Evolutionary conservation across 2,329 filamentous ascomycete genomes (phyloP).

Genomic region (Aspergillus melleus): DNA sequence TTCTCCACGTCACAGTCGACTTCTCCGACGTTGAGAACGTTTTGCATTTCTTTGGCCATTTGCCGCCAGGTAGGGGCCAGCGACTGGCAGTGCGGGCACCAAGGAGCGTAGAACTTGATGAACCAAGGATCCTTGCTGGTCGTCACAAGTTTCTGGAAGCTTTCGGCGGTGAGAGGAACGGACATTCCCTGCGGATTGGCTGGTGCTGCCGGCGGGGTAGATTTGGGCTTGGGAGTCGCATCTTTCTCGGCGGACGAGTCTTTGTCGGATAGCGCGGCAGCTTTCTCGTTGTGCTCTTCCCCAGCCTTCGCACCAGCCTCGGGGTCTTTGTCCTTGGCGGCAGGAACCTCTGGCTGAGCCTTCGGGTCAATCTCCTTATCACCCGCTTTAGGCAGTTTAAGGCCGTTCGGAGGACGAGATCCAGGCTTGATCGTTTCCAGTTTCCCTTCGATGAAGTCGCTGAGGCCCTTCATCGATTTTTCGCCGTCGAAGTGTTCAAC

Average conservation of each 20-base stretch:
- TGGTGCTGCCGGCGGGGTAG: constrained; percentile 53
- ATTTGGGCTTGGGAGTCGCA: constrained; percentile 46
- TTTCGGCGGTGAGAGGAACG: constrained; percentile 74
- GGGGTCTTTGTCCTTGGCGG: constrained; percentile 45
- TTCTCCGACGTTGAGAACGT: constrained; percentile 86
- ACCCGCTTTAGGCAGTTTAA: constrained; percentile 71
- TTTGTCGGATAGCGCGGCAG: constrained; percentile 25
- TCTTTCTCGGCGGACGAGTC: constrained; percentile 33
- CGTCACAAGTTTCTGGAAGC: constrained; percentile 81
- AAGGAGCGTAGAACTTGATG: constrained; percentile 97
- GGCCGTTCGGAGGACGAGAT: constrained; percentile 66
- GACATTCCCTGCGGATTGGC: constrained; percentile 78
- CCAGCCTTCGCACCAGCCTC: constrained; percentile 39
- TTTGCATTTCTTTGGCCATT: constrained; percentile 87
- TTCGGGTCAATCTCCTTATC: constrained; percentile 53
- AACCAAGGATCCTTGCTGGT: constrained; percentile 93
- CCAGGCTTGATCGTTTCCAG: constrained; percentile 79
- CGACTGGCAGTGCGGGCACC: constrained; percentile 94
- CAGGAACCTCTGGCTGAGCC: constrained; percentile 37
- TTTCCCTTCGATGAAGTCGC: constrained; percentile 70
- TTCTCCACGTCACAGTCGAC: constrained; percentile 90
- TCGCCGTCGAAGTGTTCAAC: constrained; percentile 64
- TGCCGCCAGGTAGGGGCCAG: constrained; percentile 88
- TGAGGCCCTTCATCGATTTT: constrained; percentile 67
- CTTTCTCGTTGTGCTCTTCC: constrained; percentile 45